phyloP scores from a whole-genome alignment of 2,329 filamentous ascomycete genomes.

The Blumeria hordei region DNA sequence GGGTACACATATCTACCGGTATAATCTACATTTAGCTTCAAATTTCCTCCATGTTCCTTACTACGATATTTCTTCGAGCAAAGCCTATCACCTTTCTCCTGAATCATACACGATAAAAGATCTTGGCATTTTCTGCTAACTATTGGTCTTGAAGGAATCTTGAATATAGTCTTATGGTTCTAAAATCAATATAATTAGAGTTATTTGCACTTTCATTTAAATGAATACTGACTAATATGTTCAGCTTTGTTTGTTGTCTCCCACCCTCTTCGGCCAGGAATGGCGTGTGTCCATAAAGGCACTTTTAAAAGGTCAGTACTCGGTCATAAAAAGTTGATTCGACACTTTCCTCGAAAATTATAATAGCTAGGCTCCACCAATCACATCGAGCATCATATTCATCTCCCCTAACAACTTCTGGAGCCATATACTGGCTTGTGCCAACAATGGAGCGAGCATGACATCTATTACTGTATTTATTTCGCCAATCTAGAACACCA shows the following conservation, averaged over 20 bases:
- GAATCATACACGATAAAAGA: conserved; percentile 47
- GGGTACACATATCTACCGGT: conserved; percentile 47
- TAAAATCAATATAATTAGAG: not conserved
- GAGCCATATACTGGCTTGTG: conserved; percentile 96
- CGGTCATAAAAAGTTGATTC: not conserved
- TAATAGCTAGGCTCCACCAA: conserved; percentile 91
- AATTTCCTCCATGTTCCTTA: conserved; percentile 26
- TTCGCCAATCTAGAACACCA: conserved; percentile 43
- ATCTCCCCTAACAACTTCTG: conserved; percentile 65
- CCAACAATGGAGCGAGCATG: conserved; percentile 73
- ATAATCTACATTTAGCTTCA: conserved; percentile 15
- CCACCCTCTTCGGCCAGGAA: conserved; percentile 55
- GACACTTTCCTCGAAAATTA: conserved; percentile 48
- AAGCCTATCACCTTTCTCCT: conserved; percentile 50
- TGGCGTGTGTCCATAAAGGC: conserved; percentile 74
- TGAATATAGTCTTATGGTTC: conserved; percentile 46
- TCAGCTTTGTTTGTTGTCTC: conserved; percentile 61
- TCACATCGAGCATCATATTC: conserved; percentile 83
- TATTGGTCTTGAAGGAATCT: conserved; percentile 40
- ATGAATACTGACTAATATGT: conserved; percentile 40
- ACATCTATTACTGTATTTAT: conserved; percentile 40
- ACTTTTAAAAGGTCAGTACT: conserved; percentile 20
- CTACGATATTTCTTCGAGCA: conserved; percentile 51
- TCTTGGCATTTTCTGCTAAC: conserved; percentile 53
- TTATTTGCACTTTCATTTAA: not conserved